Conservation (phyloP, 2,329 filamentous ascomycete species). For the Penicillium hesseltinei region DNA sequence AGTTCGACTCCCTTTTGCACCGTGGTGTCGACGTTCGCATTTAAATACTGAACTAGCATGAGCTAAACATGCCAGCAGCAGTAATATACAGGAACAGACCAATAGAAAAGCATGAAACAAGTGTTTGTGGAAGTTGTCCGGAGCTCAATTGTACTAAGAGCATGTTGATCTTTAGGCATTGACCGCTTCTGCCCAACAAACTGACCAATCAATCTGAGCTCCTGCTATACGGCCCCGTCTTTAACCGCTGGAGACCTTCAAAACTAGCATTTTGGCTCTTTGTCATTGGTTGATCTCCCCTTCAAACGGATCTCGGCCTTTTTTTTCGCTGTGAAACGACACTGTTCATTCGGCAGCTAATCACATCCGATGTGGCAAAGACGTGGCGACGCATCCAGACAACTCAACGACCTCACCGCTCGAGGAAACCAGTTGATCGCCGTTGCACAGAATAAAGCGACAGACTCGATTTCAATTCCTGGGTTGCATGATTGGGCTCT, state of each 20-base stretch:
- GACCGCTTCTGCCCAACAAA: background rate
- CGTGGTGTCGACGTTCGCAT: too few relatives aligned
- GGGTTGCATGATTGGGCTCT: constrained; percentile 5
- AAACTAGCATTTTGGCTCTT: background rate
- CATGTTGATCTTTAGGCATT: background rate
- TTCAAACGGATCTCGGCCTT: background rate
- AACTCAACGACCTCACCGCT: constrained; percentile 7
- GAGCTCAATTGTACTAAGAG: background rate
- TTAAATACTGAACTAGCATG: background rate
- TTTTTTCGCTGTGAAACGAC: background rate
- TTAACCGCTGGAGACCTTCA: background rate
- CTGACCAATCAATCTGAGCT: constrained; percentile 1
- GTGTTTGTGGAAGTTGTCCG: background rate
- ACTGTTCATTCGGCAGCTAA: background rate
- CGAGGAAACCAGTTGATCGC: background rate
- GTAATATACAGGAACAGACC: background rate
- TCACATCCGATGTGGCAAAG: background rate
- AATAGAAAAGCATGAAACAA: background rate
- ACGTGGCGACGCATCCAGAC: constrained; percentile 9
- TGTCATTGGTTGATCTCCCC: background rate
- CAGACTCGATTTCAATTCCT: background rate
- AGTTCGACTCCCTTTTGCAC: background rate
- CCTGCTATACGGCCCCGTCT: background rate
- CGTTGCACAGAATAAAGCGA: background rate
- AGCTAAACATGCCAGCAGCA: background rate